Base-by-base conservation (phyloP, 257 asterid species). In the Osmanthus fragrans region DNA sequence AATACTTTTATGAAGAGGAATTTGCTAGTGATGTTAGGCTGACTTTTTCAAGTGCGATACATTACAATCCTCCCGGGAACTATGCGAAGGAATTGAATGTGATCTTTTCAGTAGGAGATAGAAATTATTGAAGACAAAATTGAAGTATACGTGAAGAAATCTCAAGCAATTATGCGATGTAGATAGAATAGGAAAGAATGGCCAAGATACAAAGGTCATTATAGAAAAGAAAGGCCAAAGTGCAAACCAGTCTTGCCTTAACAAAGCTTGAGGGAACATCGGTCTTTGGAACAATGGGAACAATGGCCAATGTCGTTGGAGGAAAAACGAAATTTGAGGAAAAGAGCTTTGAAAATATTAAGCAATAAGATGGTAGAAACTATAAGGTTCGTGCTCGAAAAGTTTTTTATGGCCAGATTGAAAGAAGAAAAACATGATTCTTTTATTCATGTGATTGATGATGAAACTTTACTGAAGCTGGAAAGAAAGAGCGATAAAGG, bases 21-120 rank as follows among this genome's bases (percentile, higher is more conserved):
- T 91, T 94, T 84, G 97, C 90, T 27, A 86, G 89, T 34, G 98
- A 94, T 65, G 90, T 94, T 65, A 78, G 77, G 65, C 82, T 94
- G 84, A 91, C 96, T 1, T 94, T 94, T 79, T 81, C 91, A 49
- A 94, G 92, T 85, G 37, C 95, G 4, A 91, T 86, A 90, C 7
- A 33, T 67, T 94, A 87, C 73, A 92, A 94, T 84, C 95, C 97
- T 79, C 84, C 89, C 29, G 70, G 68, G 4, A 65, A 91, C 25
- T 7, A 70, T 80, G 97, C 97, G 16, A 81, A 80, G 86, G 80
- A 68, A n/a, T 76, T 94, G 74, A 81, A 84, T 64, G 7, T 34
- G 74, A 42, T 69, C 13, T 27, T 34, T 94, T 94, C 77, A 84
- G 32, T 30, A 3, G 32, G 82, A 90, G 80, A 66, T 94, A 94